Base-by-base conservation (phyloP, 257 asterid species). In the Solanum appendiculatum region DNA sequence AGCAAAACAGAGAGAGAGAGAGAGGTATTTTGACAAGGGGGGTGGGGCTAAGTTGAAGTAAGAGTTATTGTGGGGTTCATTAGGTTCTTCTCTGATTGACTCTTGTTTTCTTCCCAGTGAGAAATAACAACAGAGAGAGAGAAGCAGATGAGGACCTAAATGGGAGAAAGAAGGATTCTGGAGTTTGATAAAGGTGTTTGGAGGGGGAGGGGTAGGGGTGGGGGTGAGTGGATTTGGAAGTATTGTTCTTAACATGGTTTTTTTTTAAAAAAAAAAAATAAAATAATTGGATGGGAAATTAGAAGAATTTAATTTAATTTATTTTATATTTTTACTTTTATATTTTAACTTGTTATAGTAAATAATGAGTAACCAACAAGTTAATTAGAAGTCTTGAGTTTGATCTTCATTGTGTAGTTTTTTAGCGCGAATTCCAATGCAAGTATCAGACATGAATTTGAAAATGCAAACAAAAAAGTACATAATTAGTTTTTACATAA, bases 31-130 rank as follows among this genome's bases (percentile, higher is more conserved):
- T 77, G 21, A 25, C 2, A 42, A 40, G 78, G 80, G 58, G 83
- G 89, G n/a, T n/a, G n/a, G 90, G 89, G 87, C 90, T 91, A 89
- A 80, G 82, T 89, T 73, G 74, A 88, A 88, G 83, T 87, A 74
- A 54, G 82, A 75, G 88, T 84, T 75, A 70, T 69, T 83, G 91
- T 89, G 91, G 94, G 94, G 91, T 63, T 77, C 63, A 77, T 40
- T 90, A 36, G 51, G 6, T 84, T 83, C 51, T 80, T 66, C 66
- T 86, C 58, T 89, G 63, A 86, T 91, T 91, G 92, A 91, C 93
- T 88, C 89, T 88, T 70, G 94, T 87, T 92, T 88, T 89, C 84
- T 84, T 87, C 84, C 54, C 29, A 36, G 31, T 36, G 9, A 21
- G 51, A 73, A 73, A 36, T 21, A 72, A 12, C 63, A 54, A 74